Percentiles rank a stretch among this genome's conserved stretches.
Conservation (phyloP, 148 eudicot species). For the Silene uniflora region DNA sequence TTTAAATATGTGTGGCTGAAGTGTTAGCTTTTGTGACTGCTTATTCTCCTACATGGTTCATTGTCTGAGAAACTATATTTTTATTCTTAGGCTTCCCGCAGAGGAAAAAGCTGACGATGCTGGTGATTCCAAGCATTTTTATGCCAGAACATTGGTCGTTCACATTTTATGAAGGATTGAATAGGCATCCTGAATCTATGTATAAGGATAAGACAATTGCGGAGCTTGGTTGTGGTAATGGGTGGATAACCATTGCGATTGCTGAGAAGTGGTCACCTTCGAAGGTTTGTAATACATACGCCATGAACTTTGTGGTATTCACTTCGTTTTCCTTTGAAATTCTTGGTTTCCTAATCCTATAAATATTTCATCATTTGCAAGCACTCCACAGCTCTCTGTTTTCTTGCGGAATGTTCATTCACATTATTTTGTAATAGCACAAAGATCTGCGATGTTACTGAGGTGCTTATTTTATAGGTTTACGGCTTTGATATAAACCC, state of each 20-base stretch:
- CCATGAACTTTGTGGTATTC: neutral
- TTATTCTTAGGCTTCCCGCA: constrained; percentile 50
- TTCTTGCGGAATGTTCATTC: neutral
- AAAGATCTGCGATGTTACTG: neutral
- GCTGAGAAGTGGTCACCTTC: constrained; percentile 93
- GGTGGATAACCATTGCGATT: constrained; percentile 97
- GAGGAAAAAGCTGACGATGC: constrained; percentile 84
- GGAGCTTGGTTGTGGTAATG: constrained; percentile 99
- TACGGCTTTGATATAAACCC: constrained; percentile 99
- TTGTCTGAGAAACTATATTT: neutral
- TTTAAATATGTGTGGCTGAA: neutral
- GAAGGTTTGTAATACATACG: constrained; percentile 49
- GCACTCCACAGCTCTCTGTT: neutral
- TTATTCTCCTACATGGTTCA: neutral
- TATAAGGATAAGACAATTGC: constrained; percentile 85
- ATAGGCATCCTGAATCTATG: constrained; percentile 91
- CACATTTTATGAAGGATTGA: constrained; percentile 94
- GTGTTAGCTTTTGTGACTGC: neutral
- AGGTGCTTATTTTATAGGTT: constrained; percentile 44
- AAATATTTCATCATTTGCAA: constrained; percentile 4
- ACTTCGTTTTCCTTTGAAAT: neutral
- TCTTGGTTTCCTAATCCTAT: neutral
- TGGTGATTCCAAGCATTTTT: constrained; percentile 97
- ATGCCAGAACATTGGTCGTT: constrained; percentile 98
- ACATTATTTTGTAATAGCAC: neutral